Evolutionary conservation across 345 rosid species (phyloP).

Genomic region (Pistacia integerrima): DNA sequence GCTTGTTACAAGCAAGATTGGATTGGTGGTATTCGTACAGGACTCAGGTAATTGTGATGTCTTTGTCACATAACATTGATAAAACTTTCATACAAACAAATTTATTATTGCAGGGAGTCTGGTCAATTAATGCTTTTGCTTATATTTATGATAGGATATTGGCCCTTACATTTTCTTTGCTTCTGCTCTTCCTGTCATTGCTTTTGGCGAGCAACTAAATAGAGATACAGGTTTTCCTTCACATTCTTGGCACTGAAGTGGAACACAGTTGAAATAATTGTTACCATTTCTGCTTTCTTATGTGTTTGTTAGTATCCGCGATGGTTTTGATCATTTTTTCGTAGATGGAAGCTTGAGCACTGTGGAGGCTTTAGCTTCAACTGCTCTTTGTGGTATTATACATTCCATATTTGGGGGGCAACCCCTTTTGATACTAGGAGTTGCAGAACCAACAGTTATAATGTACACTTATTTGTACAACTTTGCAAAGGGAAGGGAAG

Average conservation of each 20-base stretch:
- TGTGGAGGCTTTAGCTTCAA: conserved; percentile 71
- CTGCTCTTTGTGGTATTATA: conserved; percentile 77
- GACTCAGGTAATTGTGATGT: conserved; percentile 41
- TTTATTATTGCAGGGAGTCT: neutral
- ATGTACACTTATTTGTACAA: conserved; percentile 76
- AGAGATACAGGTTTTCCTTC: conserved; percentile 62
- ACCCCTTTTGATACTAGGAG: conserved; percentile 77
- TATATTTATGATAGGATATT: conserved; percentile 44
- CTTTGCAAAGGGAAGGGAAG: conserved; percentile 65
- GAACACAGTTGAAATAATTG: neutral
- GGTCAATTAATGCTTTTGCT: neutral
- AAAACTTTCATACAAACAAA: neutral
- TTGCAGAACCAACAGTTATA: conserved; percentile 85
- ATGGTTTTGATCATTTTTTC: neutral
- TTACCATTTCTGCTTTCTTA: neutral
- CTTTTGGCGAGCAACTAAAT: conserved; percentile 83
- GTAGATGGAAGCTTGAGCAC: conserved; percentile 80
- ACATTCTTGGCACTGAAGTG: neutral
- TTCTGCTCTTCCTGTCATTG: conserved; percentile 82
- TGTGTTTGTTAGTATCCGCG: neutral
- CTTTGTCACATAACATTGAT: neutral
- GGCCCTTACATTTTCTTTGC: conserved; percentile 85
- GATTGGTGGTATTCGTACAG: conserved; percentile 54
- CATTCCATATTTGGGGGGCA: conserved; percentile 88
- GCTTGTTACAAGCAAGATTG: conserved; percentile 73